These are phyloP conservation scores for Syzygium oleosum DNA, from an alignment of 345 rosid species.

Conservation along the genomic window DNA sequence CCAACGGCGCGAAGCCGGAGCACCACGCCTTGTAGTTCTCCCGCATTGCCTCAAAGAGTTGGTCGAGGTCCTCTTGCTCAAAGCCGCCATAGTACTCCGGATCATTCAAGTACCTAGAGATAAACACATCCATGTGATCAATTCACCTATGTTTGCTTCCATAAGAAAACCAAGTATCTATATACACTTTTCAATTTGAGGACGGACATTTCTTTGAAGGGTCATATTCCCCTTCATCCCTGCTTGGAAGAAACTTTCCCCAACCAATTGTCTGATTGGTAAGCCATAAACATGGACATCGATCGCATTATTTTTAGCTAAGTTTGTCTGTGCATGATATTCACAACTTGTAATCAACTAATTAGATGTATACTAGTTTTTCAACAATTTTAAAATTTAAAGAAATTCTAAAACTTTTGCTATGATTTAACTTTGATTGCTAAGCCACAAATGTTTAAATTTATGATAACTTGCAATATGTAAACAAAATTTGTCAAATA, in stretches of 20 bases:
- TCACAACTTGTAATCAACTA: neutral
- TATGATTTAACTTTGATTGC: neutral
- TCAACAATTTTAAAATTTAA: neutral
- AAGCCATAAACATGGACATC: neutral
- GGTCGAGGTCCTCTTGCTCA: slow-evolving; percentile 64
- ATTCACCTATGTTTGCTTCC: neutral
- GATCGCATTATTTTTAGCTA: neutral
- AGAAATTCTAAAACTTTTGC: neutral
- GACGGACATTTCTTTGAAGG: neutral
- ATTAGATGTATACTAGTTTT: neutral
- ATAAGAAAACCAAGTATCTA: neutral
- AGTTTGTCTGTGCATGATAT: neutral
- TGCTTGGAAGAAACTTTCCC: neutral
- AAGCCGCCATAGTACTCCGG: slow-evolving; percentile 78
- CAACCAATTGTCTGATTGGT: neutral
- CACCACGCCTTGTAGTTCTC: slow-evolving; percentile 79
- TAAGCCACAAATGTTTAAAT: neutral
- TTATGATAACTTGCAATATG: neutral
- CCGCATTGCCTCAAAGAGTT: slow-evolving; percentile 59
- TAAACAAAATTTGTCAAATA: neutral
- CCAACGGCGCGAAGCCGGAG: slow-evolving; percentile 68
- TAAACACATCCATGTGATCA: neutral
- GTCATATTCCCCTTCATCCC: neutral
- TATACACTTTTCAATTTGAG: neutral
- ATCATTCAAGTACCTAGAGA: slow-evolving; percentile 58